A percentile compares a stretch with the other conserved stretches of the same genome.
Evolutionary conservation across 140 eudicot genomes (phyloP).

Genomic region (Ambrosia hybrid): DNA sequence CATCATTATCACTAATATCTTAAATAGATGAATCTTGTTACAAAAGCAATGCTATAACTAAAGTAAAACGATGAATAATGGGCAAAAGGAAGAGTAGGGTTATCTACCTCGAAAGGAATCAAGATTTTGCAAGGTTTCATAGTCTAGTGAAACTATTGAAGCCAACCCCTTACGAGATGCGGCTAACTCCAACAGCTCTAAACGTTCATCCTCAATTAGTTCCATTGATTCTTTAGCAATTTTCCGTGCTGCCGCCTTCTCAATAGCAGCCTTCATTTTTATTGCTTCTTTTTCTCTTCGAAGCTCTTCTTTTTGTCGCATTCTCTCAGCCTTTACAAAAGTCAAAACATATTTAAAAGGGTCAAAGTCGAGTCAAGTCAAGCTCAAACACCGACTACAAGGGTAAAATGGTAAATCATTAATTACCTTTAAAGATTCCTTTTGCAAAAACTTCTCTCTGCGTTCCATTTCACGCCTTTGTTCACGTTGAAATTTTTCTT

Average conservation of each 20-base stretch:
- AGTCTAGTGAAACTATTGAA: conserved; percentile 75
- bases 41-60: not conserved
- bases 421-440: conserved; percentile 68
- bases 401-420: not conserved
- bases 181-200: conserved; percentile 91
- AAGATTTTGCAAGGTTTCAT: conserved; percentile 84
- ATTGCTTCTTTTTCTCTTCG: conserved; percentile 85
- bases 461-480: conserved; percentile 85
- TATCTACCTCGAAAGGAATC: conserved; percentile 74
- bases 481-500: conserved; percentile 88
- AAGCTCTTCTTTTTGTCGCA: conserved; percentile 78
- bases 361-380: not conserved
- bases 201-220: conserved; percentile 89
- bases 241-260: conserved; percentile 79
- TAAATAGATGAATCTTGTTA: not conserved
- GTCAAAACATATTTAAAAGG: not conserved
- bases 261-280: conserved; percentile 71
- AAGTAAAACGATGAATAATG: not conserved
- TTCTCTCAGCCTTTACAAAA: conserved; percentile 70
- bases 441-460: conserved; percentile 78
- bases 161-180: conserved; percentile 78
- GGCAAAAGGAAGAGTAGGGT: conserved; percentile 1
- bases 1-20: not conserved
- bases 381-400: not conserved
- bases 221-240: conserved; percentile 93